Evolutionary conservation across 1,284 basidiomycete species (phyloP), one percentile per base, ranked within the genome.

Genomic region (Rhodotorula sp.): DNA sequence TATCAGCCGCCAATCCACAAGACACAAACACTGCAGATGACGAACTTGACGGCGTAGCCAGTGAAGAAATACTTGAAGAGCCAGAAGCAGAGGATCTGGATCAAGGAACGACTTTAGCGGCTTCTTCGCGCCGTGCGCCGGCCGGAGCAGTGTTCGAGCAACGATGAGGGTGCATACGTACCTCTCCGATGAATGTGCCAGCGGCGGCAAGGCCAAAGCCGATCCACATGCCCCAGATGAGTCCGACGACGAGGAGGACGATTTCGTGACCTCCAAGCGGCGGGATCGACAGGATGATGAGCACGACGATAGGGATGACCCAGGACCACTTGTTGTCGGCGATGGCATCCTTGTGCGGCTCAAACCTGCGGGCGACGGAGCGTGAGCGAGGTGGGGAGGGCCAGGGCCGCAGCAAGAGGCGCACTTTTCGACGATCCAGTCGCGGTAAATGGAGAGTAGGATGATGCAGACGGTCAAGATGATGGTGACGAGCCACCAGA

Each of bases 241-340:
- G 68, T 21, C 70, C 70, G n/a, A 65, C 52, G 61, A 75, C 57
- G 44, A 73, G 64, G 17, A 73, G 44, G 52, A 72, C 65, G 12
- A 72, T 45, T n/a, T 74, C 72, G 25, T 64, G 65, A 12, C 68
- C 74, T 50, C 81, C 81, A 1, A 83, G 72, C 0, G 82, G 83
- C 0, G 83, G 82, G 76, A 84, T 83, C 16, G 79, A 80, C 54
- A 83, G 75, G 53, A 83, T 78, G 68, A 82, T 78, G 48, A 83
- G 77, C 44, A 81, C 77, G 10, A 74, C 78, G 44, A 80, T 79
- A 5, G 81, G 81, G 19, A 81, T 78, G 34, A 78, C 49, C 75
- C 79, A 82, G 10, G 80, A 80, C 17, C 68, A 78, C n/a, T 67
- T 61, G 14, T 64, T 53, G 41, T 74, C 42, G 57, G 72, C 46